These are phyloP conservation scores for Fraxinus dipetala DNA, from an alignment of 305 asterid genomes.

Conservation along the genomic window DNA sequence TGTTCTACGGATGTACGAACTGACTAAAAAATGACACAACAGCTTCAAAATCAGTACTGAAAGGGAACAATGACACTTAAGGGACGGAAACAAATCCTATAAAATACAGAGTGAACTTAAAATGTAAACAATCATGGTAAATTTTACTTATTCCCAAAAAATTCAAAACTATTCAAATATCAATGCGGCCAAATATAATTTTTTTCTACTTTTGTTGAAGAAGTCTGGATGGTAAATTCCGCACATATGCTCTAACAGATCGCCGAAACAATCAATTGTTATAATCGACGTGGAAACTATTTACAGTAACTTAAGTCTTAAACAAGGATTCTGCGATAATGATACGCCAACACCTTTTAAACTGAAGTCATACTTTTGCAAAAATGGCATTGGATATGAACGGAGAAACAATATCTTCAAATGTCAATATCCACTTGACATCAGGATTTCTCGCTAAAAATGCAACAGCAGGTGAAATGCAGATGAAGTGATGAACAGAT, in stretches of 20 bases:
- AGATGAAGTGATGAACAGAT: background rate
- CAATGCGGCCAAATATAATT: background rate
- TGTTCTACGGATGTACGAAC: conserved; percentile 48
- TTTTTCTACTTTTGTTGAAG: background rate
- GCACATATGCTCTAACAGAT: background rate
- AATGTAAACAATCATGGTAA: background rate
- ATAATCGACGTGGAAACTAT: background rate
- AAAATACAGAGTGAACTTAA: background rate
- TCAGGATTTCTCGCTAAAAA: background rate
- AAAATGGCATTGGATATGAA: background rate
- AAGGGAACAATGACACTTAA: background rate
- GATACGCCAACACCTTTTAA: background rate
- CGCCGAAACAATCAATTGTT: background rate
- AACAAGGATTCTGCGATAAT: background rate
- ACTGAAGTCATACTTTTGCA: background rate
- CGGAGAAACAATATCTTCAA: background rate
- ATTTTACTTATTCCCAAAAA: background rate
- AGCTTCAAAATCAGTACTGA: conserved; percentile 18
- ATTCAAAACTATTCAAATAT: background rate
- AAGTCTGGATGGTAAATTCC: background rate
- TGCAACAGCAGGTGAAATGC: background rate
- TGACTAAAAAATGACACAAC: conserved; percentile 42
- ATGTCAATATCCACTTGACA: background rate
- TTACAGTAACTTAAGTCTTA: background rate
- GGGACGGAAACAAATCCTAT: background rate